These are phyloP conservation scores for Lonicera japonica DNA, from an alignment of 129 eudicot species.

Conservation along the genomic window DNA sequence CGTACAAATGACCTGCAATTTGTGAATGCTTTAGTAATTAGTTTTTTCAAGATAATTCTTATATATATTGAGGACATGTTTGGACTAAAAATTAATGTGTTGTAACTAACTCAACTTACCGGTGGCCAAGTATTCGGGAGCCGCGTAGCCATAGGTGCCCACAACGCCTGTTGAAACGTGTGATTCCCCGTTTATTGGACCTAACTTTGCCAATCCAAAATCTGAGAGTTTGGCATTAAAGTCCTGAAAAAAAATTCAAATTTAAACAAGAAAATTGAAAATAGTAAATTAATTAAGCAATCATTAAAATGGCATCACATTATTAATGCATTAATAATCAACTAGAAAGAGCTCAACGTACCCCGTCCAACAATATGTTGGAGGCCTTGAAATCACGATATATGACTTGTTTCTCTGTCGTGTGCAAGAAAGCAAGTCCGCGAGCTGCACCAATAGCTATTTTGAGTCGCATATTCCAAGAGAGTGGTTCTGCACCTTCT, in stretches of 20 bases:
- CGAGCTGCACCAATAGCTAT: constrained; percentile 70
- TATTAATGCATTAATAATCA: background rate
- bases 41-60: too few relatives aligned
- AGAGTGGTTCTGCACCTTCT: constrained; percentile 52
- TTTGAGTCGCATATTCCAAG: constrained; percentile 54
- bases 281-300: background rate
- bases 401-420: constrained; percentile 59
- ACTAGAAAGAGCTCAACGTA: constrained; percentile 3
- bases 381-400: constrained; percentile 62
- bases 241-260: constrained; percentile 24
- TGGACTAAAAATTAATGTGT: background rate
- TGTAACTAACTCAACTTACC: constrained; percentile 30
- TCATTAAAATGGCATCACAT: background rate
- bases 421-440: constrained; percentile 64
- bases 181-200: constrained; percentile 51
- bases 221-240: constrained; percentile 73
- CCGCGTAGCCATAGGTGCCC: constrained; percentile 80
- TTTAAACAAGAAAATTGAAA: background rate
- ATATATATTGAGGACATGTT: background rate
- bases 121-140: constrained; percentile 85
- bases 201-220: constrained; percentile 70
- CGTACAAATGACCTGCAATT: constrained; percentile 67
- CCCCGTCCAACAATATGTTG: constrained; percentile 66
- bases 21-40: background rate
- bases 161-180: constrained; percentile 50